Evolutionary conservation across 2,329 filamentous ascomycete species (phyloP), one percentile per base, ranked within the genome.

Genomic region (Ophiostoma tasmaniense): DNA sequence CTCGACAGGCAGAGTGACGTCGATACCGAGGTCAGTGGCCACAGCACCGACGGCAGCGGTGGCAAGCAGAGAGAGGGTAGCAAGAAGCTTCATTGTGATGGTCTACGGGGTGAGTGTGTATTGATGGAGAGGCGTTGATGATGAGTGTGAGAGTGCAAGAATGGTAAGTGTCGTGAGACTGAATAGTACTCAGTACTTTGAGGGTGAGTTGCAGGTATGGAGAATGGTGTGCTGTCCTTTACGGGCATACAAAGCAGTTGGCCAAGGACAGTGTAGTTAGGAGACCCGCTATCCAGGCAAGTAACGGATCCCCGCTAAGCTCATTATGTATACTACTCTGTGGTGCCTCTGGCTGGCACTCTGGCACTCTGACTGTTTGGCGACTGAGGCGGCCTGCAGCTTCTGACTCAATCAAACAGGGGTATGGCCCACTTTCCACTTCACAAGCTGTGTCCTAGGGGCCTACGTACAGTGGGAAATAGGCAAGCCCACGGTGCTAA

Each of bases 1-100:
- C 74, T 92, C 87, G 72, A 91, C 90, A 33, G 86, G 82, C 70
- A 87, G 83, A 67, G 88, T 90, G 73, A 91, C 87, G 73, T 96
- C 88, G 77, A 97, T 91, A 79, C 90, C 86, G 74, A 97, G 86
- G 70, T 81, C 81, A n/a, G 79, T 80, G 70, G 86, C 83, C 72
- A 87, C 80, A 71, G 80, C 78, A 73, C 82, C 80, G 71, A 83
- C 76, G 70, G 82, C 82, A 71, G 82, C 79, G 69, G 84, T 83
- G 73, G 83, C 82, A 70, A 86, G 76, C 66, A 83, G 79, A 72
- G 82, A 82, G 50, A 87, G 75, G 62, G 79, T 79, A 70, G 84
- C 72, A 66, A 84, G 73, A 70, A 84, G 72, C 55, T 61, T 61
- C 55, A 61, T 61, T 61, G 55, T 30, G 25, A 8, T 25, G 22